Percentiles rank a stretch among this genome's conserved stretches.
Evolutionary conservation across 2,329 filamentous ascomycete genomes (phyloP).

Genomic region (Botrytis deweyae): DNA sequence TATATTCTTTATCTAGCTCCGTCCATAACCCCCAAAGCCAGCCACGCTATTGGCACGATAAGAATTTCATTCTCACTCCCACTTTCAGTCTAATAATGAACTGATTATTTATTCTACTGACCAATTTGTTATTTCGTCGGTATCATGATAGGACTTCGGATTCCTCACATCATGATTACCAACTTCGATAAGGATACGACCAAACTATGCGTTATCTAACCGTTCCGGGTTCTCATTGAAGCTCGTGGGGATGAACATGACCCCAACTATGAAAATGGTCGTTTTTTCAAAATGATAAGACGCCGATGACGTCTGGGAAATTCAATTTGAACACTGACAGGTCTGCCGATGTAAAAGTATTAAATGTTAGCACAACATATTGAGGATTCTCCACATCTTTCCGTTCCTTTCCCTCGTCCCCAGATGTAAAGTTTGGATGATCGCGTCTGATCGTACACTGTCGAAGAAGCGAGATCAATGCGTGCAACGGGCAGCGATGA

Average conservation of each 20-base stretch:
- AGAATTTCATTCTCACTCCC: neutral
- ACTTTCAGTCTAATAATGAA: neutral
- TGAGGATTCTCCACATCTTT: neutral
- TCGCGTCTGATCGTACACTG: neutral
- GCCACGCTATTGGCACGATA: conserved; percentile 1
- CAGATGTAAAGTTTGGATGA: neutral
- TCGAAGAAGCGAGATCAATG: neutral
- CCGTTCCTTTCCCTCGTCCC: neutral
- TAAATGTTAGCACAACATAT: neutral
- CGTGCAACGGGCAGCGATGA: neutral
- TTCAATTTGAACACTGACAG: neutral
- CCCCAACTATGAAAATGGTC: neutral
- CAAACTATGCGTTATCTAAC: neutral
- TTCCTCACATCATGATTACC: neutral
- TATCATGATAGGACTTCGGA: neutral
- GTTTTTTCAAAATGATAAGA: neutral
- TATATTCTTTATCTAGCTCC: neutral
- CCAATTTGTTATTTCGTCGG: neutral
- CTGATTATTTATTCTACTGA: neutral
- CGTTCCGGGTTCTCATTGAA: neutral
- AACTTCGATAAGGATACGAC: neutral
- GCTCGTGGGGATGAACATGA: neutral
- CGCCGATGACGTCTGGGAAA: neutral
- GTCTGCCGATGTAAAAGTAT: neutral
- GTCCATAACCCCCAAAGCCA: neutral